phyloP scores from a whole-genome alignment of 2,329 filamentous ascomycete species.

The Colletotrichum sp. region DNA sequence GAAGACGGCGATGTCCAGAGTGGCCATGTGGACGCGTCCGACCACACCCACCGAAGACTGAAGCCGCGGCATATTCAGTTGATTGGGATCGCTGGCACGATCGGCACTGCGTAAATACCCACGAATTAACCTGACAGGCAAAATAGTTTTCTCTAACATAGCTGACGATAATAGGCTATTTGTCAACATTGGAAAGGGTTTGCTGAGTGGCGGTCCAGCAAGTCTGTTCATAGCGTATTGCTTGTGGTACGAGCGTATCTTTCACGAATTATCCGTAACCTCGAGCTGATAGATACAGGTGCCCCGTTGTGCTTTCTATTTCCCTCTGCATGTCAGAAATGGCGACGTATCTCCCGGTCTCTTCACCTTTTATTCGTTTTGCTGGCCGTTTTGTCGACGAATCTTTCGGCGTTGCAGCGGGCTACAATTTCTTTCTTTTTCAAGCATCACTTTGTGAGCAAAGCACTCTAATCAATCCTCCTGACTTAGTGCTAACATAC shows the following conservation, averaged over 20 bases:
- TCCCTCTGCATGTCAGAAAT: background rate
- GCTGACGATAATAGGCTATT: background rate
- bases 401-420: background rate
- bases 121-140: background rate
- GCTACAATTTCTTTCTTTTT: background rate
- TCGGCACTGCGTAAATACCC: background rate
- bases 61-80: background rate
- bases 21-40: background rate
- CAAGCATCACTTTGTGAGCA: background rate
- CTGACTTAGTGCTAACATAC: background rate
- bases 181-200: background rate
- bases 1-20: background rate
- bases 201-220: background rate
- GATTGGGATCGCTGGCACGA: background rate
- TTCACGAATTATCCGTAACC: rapidly evolving
- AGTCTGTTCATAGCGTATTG: background rate
- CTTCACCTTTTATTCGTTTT: background rate
- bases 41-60: background rate
- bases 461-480: background rate
- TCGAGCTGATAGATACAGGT: background rate
- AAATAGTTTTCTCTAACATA: background rate
- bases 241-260: background rate
- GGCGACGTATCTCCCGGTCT: background rate
- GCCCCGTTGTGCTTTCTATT: background rate
- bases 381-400: background rate